Percentiles rank a stretch among this genome's conserved stretches.
These are phyloP conservation scores for Bacidia gigantensis DNA, from an alignment of 495 filamentous ascomycete species.

Conservation along the genomic window DNA sequence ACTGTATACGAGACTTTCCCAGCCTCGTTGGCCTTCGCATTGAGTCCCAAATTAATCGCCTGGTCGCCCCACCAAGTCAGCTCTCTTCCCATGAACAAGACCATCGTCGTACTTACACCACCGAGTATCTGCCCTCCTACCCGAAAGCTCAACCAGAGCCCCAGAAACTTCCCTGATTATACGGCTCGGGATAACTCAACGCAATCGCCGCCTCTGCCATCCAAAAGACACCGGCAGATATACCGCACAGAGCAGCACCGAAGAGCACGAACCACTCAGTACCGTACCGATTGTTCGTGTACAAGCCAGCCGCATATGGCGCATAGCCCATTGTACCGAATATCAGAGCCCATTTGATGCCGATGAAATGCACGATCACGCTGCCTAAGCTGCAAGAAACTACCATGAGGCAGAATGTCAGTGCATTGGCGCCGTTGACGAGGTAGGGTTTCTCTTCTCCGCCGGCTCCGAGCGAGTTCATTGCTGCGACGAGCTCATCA, in stretches of 20 bases:
- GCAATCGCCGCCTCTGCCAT: conserved; percentile 52
- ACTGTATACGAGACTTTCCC: conserved; percentile 50
- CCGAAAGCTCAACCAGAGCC: conserved; percentile 49
- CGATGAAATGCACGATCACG: conserved; percentile 32
- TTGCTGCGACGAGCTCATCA: conserved; percentile 16
- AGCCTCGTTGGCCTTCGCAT: conserved; percentile 35
- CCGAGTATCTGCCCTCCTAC: conserved; percentile 50
- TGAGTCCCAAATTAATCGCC: conserved; percentile 46
- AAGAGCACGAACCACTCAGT: conserved; percentile 49
- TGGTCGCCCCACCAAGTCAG: neutral
- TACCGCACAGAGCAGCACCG: conserved; percentile 49
- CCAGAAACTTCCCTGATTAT: conserved; percentile 46
- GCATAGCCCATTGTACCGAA: conserved; percentile 54
- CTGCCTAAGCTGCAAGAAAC: conserved; percentile 44
- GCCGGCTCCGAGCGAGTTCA: conserved; percentile 56
- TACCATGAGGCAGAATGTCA: conserved; percentile 40
- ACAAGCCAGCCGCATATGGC: conserved; percentile 50
- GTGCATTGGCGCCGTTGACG: conserved; percentile 54
- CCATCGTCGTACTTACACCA: conserved; percentile 23
- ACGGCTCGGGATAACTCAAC: conserved; percentile 24
- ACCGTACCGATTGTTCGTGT: conserved; percentile 52
- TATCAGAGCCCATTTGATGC: conserved; percentile 50
- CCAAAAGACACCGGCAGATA: conserved; percentile 56
- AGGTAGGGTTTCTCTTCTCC: conserved; percentile 48
- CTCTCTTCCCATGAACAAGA: neutral